phyloP scores from a whole-genome alignment of 257 asterid genomes.

The Anisodus tanguticus region DNA sequence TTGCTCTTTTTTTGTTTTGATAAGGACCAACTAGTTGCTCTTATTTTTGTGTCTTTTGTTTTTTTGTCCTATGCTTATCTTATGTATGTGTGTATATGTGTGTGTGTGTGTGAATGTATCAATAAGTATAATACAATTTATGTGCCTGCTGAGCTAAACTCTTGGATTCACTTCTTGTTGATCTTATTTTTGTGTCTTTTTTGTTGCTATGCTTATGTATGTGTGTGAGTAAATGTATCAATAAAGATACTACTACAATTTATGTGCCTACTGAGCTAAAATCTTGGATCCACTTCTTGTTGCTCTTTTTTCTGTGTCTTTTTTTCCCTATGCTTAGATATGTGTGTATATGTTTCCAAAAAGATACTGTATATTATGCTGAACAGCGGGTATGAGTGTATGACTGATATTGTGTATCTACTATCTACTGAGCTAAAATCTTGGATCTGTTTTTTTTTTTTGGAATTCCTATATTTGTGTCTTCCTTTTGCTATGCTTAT shows the following conservation, averaged over 20 bases:
- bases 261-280: not conserved
- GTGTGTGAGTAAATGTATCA: not conserved
- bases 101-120: not conserved
- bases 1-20: no score
- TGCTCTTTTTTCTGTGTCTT: not conserved
- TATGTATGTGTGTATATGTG: not conserved
- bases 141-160: no score
- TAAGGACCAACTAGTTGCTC: no score
- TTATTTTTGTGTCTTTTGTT: no score
- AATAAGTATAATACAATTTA: no score
- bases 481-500: constrained; percentile 29
- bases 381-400: not conserved
- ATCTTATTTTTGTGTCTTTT: not conserved
- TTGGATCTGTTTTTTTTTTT: not conserved
- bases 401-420: not conserved
- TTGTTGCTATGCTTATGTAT: not conserved
- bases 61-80: no score
- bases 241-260: no score
- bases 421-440: not conserved
- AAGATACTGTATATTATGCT: not conserved
- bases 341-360: not conserved
- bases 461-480: not conserved
- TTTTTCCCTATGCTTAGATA: constrained; percentile 30
- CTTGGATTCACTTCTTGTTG: no score
- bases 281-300: not conserved